phyloP scores from a whole-genome alignment of 2,329 filamentous ascomycete genomes.

The Thelonectria blattea region DNA sequence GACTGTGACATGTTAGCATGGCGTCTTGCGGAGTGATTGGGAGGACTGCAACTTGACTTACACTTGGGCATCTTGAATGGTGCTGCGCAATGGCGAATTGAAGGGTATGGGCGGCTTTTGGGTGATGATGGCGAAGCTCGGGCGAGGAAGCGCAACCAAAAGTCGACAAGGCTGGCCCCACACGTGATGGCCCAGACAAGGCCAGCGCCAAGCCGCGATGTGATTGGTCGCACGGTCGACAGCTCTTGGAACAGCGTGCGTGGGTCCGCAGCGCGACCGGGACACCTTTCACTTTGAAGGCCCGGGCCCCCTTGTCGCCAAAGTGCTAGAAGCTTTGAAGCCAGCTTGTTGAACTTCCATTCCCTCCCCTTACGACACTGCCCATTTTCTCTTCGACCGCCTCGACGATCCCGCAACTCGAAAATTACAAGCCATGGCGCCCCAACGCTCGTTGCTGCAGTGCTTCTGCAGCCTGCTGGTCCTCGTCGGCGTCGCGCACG shows the following conservation, averaged over 20 bases:
- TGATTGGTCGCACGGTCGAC: conserved; percentile 30
- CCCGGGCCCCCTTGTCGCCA: conserved; percentile 26
- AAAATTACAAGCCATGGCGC: conserved; percentile 50
- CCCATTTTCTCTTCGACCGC: conserved; percentile 1
- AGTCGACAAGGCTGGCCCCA: conserved; percentile 40
- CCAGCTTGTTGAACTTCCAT: conserved; percentile 25
- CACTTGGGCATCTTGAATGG: conserved; percentile 82
- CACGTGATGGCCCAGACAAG: conserved; percentile 39
- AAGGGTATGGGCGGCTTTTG: conserved; percentile 18
- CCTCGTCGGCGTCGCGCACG: conserved; percentile 61
- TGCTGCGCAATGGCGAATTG: conserved; percentile 22
- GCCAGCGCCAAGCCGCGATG: conserved; percentile 25
- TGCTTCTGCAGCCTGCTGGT: conserved; percentile 64
- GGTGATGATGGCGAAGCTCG: conserved; percentile 10
- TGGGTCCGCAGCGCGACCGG: conserved; percentile 37
- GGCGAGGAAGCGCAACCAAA: conserved; percentile 28
- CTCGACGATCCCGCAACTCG: conserved; percentile 3
- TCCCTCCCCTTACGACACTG: conserved; percentile 9
- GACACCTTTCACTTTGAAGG: conserved; percentile 42
- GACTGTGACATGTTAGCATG: conserved; percentile 45
- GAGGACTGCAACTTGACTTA: conserved; percentile 55
- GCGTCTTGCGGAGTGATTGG: conserved; percentile 15
- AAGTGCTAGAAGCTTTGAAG: conserved; percentile 1
- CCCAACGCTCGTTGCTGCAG: conserved; percentile 60
- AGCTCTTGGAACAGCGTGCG: conserved; percentile 15